A percentile compares a stretch with the other conserved stretches of the same genome.
phyloP scores from a whole-genome alignment of 2,329 filamentous ascomycete genomes.

The Fusarium graminum region DNA sequence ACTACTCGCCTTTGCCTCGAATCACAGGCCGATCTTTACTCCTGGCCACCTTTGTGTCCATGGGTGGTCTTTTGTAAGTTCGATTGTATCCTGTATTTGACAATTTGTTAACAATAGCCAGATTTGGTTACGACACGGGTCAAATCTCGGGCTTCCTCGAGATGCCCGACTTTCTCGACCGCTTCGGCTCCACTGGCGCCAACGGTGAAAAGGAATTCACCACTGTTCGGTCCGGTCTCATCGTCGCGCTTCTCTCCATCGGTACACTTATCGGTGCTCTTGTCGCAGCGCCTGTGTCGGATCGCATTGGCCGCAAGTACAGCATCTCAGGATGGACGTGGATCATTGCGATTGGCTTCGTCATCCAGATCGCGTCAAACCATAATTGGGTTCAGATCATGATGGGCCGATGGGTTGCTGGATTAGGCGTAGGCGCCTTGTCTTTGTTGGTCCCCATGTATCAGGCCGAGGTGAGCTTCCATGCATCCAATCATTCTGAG shows the following conservation, averaged over 20 bases:
- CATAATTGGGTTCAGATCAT: conserved; percentile 74
- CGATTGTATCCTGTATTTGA: fast-evolving
- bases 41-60: conserved; percentile 59
- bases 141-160: conserved; percentile 69
- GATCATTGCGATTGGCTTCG: conserved; percentile 73
- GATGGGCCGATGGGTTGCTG: conserved; percentile 73
- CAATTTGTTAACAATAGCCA: conserved; percentile 1
- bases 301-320: conserved; percentile 71
- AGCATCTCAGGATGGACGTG: conserved; percentile 73
- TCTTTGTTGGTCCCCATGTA: conserved; percentile 79
- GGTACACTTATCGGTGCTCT: conserved; percentile 73
- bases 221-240: conserved; percentile 68
- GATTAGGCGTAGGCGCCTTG: conserved; percentile 75
- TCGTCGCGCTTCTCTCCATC: conserved; percentile 70
- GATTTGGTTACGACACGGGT: conserved; percentile 64
- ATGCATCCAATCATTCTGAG: background rate
- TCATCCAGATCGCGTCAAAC: conserved; percentile 73
- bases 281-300: conserved; percentile 72
- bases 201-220: conserved; percentile 61
- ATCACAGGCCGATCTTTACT: conserved; percentile 55
- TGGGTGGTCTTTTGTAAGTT: conserved; percentile 60
- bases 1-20: conserved; percentile 61
- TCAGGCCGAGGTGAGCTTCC: conserved; percentile 66
- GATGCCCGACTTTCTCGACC: conserved; percentile 67
- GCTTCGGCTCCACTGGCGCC: conserved; percentile 61